phyloP scores from a whole-genome alignment of 805 yeast species.

The Wickerhamiella kazuoi region DNA sequence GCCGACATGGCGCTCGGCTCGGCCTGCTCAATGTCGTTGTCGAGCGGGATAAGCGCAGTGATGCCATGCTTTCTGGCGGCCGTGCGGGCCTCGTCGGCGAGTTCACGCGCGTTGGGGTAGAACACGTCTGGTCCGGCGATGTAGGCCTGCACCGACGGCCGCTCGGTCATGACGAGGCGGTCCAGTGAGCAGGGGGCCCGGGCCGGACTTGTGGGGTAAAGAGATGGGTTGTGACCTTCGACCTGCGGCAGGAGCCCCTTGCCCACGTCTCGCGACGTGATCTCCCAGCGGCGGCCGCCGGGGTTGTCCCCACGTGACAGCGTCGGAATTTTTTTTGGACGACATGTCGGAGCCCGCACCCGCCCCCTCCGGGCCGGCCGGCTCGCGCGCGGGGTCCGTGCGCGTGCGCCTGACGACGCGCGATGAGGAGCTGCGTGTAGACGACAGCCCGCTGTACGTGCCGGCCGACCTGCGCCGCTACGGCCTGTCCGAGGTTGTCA shows the following conservation, averaged over 20 bases:
- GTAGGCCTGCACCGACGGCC: conserved; percentile 1
- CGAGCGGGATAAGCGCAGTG: conserved; percentile 5
- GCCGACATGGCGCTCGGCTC: conserved; percentile 4
- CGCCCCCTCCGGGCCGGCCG: no score
- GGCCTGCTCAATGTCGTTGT: neutral
- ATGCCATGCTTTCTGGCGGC: conserved; percentile 3
- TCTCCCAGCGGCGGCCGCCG: no score
- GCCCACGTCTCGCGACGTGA: no score
- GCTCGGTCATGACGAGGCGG: no score
- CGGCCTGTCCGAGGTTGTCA: conserved; percentile 89
- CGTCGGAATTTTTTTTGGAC: no score
- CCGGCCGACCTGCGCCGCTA: conserved; percentile 75
- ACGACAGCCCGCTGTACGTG: conserved; percentile 69
- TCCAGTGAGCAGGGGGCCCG: no score
- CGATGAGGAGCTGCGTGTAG: conserved; percentile 55
- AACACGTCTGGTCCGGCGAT: conserved; percentile 9
- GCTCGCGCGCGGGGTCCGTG: conserved; percentile 5
- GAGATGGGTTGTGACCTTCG: no score
- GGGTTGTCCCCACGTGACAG: no score
- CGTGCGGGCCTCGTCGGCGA: conserved; percentile 2
- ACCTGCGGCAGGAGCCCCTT: no score
- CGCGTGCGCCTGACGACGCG: conserved; percentile 56
- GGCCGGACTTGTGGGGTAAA: no score
- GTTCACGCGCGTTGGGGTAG: conserved; percentile 2
- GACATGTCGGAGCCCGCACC: no score